A percentile compares a stretch with the other conserved stretches of the same genome.
Evolutionary conservation across 208 protist genomes (phyloP).

Genomic region (Leishmania gerbilli): DNA sequence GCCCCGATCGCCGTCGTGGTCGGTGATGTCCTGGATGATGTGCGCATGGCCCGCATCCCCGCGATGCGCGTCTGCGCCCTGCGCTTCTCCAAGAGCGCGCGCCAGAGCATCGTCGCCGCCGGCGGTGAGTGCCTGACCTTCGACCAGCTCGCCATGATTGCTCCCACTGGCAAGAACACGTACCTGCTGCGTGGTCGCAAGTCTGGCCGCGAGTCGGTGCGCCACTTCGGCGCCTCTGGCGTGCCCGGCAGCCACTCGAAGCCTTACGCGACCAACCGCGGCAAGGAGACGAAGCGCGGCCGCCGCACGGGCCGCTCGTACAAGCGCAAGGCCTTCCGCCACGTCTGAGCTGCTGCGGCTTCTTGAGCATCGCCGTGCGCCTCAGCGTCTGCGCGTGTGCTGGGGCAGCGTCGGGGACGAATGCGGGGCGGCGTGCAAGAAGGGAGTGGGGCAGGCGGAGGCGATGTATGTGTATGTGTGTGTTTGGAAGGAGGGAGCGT

Average conservation of each 20-base stretch:
- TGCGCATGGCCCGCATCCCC: conserved; percentile 96
- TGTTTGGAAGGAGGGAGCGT: not conserved
- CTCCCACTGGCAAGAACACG: conserved; percentile 97
- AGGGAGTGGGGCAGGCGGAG: not conserved
- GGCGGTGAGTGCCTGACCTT: conserved; percentile 99
- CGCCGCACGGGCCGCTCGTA: conserved; percentile 91
- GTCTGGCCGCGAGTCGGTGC: conserved; percentile 95
- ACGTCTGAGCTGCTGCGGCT: conserved; percentile 43
- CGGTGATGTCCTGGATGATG: conserved; percentile 99
- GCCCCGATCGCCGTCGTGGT: conserved; percentile 97
- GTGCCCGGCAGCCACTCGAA: conserved; percentile 90
- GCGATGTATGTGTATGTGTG: not conserved
- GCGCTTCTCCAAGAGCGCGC: conserved; percentile 98
- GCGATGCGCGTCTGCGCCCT: conserved; percentile 98
- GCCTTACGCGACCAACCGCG: conserved; percentile 83
- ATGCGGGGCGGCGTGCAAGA: not conserved
- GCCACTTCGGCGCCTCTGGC: conserved; percentile 99
- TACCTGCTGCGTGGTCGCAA: conserved; percentile 97
- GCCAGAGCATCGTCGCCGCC: conserved; percentile 97
- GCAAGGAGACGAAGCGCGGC: conserved; percentile 95
- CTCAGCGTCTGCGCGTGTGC: not conserved
- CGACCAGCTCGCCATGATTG: conserved; percentile 96
- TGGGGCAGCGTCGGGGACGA: not conserved
- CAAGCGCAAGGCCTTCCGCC: conserved; percentile 80
- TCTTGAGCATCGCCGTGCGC: not conserved